A percentile compares a stretch with the other conserved stretches of the same genome.
phyloP scores from a whole-genome alignment of 345 rosid species.

The Gossypium raimondii region DNA sequence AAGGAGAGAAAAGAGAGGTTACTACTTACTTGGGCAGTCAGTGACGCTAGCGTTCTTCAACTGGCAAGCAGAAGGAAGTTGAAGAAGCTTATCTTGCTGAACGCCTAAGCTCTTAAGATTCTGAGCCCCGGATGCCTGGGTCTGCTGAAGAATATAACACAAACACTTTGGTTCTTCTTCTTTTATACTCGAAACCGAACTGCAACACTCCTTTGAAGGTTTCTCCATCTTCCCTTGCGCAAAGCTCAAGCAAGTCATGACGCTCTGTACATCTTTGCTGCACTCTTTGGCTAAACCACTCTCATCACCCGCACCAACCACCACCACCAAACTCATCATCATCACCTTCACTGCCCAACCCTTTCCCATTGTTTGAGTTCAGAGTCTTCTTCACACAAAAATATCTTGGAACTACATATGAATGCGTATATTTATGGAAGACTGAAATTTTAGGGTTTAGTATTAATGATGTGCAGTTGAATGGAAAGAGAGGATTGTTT shows the following conservation, averaged over 20 bases:
- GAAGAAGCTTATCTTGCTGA: constrained; percentile 55
- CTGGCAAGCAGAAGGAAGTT: constrained; percentile 79
- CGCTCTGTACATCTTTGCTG: constrained; percentile 40
- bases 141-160: constrained; percentile 66
- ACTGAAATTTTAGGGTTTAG: background rate
- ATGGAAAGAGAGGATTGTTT: background rate
- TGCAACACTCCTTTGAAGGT: constrained; percentile 68
- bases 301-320: constrained; percentile 13
- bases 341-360: too few relatives aligned
- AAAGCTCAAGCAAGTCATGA: constrained; percentile 53
- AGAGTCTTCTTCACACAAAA: too few relatives aligned
- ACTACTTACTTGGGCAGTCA: constrained; percentile 61
- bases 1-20: background rate
- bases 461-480: constrained; percentile 13
- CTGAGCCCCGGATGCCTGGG: constrained; percentile 39
- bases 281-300: constrained; percentile 31
- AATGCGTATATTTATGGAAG: too few relatives aligned
- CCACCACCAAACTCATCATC: too few relatives aligned
- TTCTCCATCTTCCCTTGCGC: constrained; percentile 53
- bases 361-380: too few relatives aligned
- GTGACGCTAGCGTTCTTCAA: constrained; percentile 57
- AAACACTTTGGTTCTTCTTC: constrained; percentile 70
- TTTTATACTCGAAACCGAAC: constrained; percentile 42
- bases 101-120: constrained; percentile 59
- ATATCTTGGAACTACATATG: too few relatives aligned